phyloP scores from a whole-genome alignment of 1,284 basidiomycete genomes.

The Malassezia japonica region DNA sequence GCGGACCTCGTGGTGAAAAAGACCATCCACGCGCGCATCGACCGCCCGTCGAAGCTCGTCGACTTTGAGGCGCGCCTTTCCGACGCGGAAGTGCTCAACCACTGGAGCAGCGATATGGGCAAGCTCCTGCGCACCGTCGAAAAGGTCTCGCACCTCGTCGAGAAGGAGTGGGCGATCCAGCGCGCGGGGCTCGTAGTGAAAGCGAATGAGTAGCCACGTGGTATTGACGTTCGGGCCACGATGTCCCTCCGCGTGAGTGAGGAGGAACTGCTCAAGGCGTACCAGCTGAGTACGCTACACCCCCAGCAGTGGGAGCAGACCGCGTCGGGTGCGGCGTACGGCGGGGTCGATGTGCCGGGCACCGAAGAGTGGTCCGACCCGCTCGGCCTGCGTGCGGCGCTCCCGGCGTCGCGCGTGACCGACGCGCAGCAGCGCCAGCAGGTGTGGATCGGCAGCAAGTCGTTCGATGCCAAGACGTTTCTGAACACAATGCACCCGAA shows the following conservation, averaged over 20 bases:
- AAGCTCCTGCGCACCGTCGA: conserved; percentile 56
- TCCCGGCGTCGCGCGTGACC: conserved; percentile 47
- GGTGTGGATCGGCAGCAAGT: conserved; percentile 61
- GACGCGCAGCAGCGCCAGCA: conserved; percentile 26
- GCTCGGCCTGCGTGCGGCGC: conserved; percentile 48
- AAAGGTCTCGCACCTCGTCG: conserved; percentile 42
- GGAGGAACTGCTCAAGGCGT: conserved; percentile 48
- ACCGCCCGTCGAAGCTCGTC: conserved; percentile 80
- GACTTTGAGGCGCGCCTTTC: conserved; percentile 55
- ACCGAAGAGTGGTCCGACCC: conserved; percentile 44
- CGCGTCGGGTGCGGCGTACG: conserved; percentile 19
- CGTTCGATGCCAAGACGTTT: conserved; percentile 90
- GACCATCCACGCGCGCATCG: conserved; percentile 80
- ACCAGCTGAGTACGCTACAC: conserved; percentile 48
- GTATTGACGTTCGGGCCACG: neutral
- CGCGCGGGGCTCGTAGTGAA: conserved; percentile 33
- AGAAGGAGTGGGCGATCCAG: conserved; percentile 45
- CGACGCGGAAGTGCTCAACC: conserved; percentile 62
- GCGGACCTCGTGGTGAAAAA: conserved; percentile 81
- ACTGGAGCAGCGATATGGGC: conserved; percentile 91
- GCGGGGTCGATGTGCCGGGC: neutral
- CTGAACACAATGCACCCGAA: conserved; percentile 86
- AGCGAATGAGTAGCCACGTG: conserved; percentile 12
- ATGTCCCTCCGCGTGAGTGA: conserved; percentile 38
- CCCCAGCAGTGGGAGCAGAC: conserved; percentile 40